Base-by-base conservation (phyloP, 306 rosid species). In the Cicer pinnatifidum region DNA sequence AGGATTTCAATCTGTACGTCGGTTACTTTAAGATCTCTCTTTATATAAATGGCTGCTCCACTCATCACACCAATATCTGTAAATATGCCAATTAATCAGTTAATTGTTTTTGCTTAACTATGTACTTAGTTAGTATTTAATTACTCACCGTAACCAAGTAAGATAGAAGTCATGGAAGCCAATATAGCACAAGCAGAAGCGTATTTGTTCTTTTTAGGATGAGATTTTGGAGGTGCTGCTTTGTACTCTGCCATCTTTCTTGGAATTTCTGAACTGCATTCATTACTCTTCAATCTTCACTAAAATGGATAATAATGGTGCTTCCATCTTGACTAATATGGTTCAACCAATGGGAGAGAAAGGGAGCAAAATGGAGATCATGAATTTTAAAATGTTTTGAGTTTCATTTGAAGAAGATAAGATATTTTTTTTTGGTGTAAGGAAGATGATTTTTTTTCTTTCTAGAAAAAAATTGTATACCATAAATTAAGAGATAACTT, bases 41-140 rank as follows among this genome's bases (percentile, higher is more conserved):
- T 2, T 50, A 91, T 91, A 69, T 50, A 86, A 9, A 85, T 33
- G 0, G 11, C 80, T 1, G 95, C 97, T 83, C 97, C 97, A 69
- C 97, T 91, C 92, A 91, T 91, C 45, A 91, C 97, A 51, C 95
- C 95, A 52, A 89, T 86, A 83, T 91, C 97, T 91, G 84, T 46
- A 28, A 28, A 20, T 20, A 20, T 20, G 1, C 2, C 28, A 20
- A 17, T 17, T 17, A 17, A 20, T 20, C 28, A 20, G 2, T 20
- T 20, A 20, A 20, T 20, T 20, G 3, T 20, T 20, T 20, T 20
- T 20, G 28, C 28, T 20, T 20, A 20, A 20, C 28, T 20, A 20
- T 20, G 2, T 20, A 20, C 19, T 17, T 20, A 20, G 0, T 20
- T 15, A 13, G 12, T 62, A 62, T 13, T 0, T 62, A 28, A 2